phyloP scores from a whole-genome alignment of 2,329 filamentous ascomycete species.

The Aspergillus sp. region DNA sequence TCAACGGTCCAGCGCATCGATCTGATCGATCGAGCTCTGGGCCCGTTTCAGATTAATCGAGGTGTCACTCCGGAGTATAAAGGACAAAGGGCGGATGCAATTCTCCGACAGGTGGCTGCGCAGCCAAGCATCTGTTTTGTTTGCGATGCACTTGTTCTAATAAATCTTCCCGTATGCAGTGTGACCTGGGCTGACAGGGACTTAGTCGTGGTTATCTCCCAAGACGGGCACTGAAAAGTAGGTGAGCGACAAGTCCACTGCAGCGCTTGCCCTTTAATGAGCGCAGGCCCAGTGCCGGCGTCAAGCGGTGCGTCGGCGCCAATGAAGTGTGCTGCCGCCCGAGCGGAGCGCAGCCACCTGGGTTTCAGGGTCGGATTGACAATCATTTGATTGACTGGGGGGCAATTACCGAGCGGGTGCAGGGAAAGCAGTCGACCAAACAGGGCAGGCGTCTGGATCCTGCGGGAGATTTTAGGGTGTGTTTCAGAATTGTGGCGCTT shows the following conservation, averaged over 20 bases:
- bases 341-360: not conserved
- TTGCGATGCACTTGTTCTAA: not conserved
- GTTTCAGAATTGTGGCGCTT: constrained; percentile 37
- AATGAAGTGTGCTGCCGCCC: not conserved
- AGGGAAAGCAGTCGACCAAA: too few relatives aligned
- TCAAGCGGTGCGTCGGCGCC: not conserved
- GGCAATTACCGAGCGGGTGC: not conserved
- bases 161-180: too few relatives aligned
- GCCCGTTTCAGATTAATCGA: not conserved
- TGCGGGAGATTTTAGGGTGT: constrained; percentile 13
- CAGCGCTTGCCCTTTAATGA: constrained; percentile 17
- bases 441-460: not conserved
- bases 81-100: not conserved
- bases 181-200: too few relatives aligned
- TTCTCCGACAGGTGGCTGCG: not conserved
- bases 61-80: not conserved
- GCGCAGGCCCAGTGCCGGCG: constrained; percentile 41
- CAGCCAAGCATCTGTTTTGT: not conserved
- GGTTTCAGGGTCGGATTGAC: not conserved
- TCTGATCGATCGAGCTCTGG: not conserved
- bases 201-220: too few relatives aligned
- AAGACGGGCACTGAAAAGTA: too few relatives aligned
- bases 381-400: not conserved
- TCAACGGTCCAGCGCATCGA: not conserved
- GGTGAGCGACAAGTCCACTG: not conserved